Evolutionary conservation across 2,329 filamentous ascomycete species (phyloP).

Genomic region (Nigrograna mackinnonii): DNA sequence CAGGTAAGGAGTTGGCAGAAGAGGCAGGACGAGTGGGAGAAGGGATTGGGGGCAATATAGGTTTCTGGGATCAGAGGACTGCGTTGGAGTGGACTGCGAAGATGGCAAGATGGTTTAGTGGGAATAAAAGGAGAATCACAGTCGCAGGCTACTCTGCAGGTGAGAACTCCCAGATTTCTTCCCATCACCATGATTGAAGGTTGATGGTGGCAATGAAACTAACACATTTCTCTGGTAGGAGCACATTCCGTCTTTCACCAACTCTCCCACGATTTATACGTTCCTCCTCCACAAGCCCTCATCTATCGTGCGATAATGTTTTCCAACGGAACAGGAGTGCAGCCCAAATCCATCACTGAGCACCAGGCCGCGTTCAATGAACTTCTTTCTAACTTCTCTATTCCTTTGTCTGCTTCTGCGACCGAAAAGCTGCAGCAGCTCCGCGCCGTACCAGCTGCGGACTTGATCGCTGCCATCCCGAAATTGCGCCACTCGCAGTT

Average conservation of each 20-base stretch:
- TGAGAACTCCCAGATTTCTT: too few relatives aligned
- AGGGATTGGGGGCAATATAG: slow-evolving; percentile 50
- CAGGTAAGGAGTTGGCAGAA: slow-evolving; percentile 51
- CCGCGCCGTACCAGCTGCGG: slow-evolving; percentile 40
- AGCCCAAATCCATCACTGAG: slow-evolving; percentile 53
- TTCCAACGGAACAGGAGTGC: slow-evolving; percentile 57
- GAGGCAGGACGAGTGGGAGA: too few relatives aligned
- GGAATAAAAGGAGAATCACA: slow-evolving; percentile 55
- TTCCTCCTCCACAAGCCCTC: slow-evolving; percentile 49
- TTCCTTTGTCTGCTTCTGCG: slow-evolving; percentile 43
- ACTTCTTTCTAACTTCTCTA: slow-evolving; percentile 48
- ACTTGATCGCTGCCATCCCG: slow-evolving; percentile 48
- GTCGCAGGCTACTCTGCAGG: slow-evolving; percentile 60
- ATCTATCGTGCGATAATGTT: slow-evolving; percentile 58
- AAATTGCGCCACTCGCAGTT: slow-evolving; percentile 57
- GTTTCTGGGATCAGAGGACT: slow-evolving; percentile 61
- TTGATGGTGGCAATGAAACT: too few relatives aligned
- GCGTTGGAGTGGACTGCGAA: slow-evolving; percentile 61
- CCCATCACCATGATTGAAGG: too few relatives aligned
- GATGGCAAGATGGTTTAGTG: slow-evolving; percentile 55
- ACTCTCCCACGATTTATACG: slow-evolving; percentile 58
- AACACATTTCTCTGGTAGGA: too few relatives aligned
- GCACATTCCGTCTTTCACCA: slow-evolving; percentile 62
- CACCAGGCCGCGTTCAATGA: slow-evolving; percentile 58
- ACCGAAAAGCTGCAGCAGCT: slow-evolving; percentile 53